Evolutionary conservation across 2,329 filamentous ascomycete species (phyloP).

Genomic region (Ramularia collo-cygni): DNA sequence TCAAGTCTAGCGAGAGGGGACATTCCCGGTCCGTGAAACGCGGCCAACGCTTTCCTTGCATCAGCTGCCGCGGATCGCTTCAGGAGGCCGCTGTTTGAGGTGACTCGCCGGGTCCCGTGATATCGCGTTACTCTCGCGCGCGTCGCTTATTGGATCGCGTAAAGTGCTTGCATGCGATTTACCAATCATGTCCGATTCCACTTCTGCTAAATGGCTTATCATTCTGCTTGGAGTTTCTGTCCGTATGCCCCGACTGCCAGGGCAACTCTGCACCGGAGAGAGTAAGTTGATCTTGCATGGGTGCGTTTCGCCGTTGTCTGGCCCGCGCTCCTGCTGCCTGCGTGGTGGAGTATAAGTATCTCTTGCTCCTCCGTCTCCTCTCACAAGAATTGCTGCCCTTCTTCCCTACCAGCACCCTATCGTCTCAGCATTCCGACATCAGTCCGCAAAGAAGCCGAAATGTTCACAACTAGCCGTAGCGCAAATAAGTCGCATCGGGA

Average conservation of each 20-base stretch:
- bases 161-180: slow-evolving; percentile 12
- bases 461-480: slow-evolving; percentile 24
- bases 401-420: no score
- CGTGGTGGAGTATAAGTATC: slow-evolving; percentile 20
- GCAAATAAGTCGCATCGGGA: slow-evolving; percentile 28
- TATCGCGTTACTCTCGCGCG: slow-evolving; percentile 15
- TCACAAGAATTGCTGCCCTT: no score
- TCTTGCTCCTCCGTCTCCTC: no score
- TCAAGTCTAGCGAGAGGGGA: slow-evolving; percentile 10
- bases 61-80: slow-evolving; percentile 9
- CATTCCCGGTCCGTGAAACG: slow-evolving; percentile 14
- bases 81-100: slow-evolving; percentile 16
- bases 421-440: no score
- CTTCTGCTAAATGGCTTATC: slow-evolving; percentile 9
- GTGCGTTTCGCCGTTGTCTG: no score
- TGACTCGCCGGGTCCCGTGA: slow-evolving; percentile 13
- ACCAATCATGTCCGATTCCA: slow-evolving; percentile 18
- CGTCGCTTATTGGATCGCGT: slow-evolving; percentile 6
- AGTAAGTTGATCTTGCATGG: slow-evolving; percentile 19
- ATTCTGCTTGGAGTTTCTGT: slow-evolving; percentile 11
- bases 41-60: slow-evolving; percentile 8
- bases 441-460: slow-evolving; percentile 10
- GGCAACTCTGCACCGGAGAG: no score
- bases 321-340: no score
- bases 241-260: slow-evolving; percentile 16